These are phyloP conservation scores for Lasiodiplodia citricola DNA, from an alignment of 2,329 filamentous ascomycete genomes.

Conservation along the genomic window DNA sequence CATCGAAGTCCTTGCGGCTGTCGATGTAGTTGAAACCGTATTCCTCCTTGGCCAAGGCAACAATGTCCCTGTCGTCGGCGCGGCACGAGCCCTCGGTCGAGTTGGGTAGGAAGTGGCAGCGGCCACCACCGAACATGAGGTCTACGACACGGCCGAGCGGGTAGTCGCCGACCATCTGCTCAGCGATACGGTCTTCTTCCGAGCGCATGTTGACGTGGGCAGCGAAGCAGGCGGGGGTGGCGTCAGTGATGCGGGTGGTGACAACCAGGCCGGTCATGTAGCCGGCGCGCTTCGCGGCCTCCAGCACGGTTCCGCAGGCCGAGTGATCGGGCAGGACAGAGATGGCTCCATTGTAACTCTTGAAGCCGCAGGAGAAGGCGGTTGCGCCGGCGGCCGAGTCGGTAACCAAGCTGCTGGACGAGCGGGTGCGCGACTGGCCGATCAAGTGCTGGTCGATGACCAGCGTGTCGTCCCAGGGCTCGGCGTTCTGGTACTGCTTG, in stretches of 20 bases:
- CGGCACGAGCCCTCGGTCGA: constrained; percentile 81
- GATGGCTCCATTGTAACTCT: constrained; percentile 98
- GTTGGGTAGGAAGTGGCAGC: constrained; percentile 92
- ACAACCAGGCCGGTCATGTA: constrained; percentile 94
- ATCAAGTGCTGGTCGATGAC: constrained; percentile 87
- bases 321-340: constrained; percentile 82
- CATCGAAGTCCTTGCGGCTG: constrained; percentile 75
- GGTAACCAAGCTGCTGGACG: constrained; percentile 83
- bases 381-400: constrained; percentile 97
- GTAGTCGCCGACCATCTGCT: constrained; percentile 89
- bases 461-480: constrained; percentile 77
- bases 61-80: constrained; percentile 75
- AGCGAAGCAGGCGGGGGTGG: constrained; percentile 93
- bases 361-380: constrained; percentile 88
- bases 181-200: constrained; percentile 88
- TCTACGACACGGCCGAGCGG: constrained; percentile 87
- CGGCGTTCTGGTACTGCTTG: constrained; percentile 74
- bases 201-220: constrained; percentile 79
- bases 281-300: constrained; percentile 89
- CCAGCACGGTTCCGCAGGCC: constrained; percentile 89
- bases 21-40: constrained; percentile 78
- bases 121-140: constrained; percentile 88
- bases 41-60: constrained; percentile 73
- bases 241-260: constrained; percentile 93
- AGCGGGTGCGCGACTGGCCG: constrained; percentile 86